phyloP scores from a whole-genome alignment of 2,329 filamentous ascomycete genomes.

The Dichotomopilus funicola region DNA sequence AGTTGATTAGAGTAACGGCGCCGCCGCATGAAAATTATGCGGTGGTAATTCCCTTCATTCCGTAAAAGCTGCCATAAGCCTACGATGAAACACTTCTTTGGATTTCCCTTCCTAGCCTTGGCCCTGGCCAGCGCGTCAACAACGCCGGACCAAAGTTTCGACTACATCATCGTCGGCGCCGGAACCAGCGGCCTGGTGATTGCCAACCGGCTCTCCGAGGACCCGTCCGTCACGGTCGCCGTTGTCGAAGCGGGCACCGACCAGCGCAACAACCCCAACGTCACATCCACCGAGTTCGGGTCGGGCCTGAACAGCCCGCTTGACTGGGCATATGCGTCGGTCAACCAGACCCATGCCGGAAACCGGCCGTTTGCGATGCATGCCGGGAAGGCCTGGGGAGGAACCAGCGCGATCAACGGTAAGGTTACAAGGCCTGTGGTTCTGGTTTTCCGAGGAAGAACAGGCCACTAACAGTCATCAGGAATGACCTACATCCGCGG shows the following conservation, averaged over 20 bases:
- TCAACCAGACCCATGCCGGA: neutral
- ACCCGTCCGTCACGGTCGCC: conserved; percentile 18
- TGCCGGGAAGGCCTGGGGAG: neutral
- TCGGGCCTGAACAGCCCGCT: conserved; percentile 4
- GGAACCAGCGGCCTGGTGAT: conserved; percentile 38
- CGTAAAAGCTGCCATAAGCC: too few species aligned
- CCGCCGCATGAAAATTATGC: too few species aligned
- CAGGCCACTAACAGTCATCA: neutral
- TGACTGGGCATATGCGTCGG: neutral
- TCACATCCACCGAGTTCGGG: conserved; percentile 12
- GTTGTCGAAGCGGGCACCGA: conserved; percentile 3
- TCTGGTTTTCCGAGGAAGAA: neutral
- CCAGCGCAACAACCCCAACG: conserved; percentile 14
- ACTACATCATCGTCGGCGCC: conserved; percentile 36
- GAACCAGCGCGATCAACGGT: neutral
- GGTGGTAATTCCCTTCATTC: too few species aligned
- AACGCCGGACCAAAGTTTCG: conserved; percentile 14
- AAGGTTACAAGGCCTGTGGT: conserved; percentile 14
- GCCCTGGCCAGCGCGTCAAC: neutral
- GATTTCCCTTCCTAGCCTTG: neutral
- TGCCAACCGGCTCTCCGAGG: conserved; percentile 33
- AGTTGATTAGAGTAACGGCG: too few species aligned
- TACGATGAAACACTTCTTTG: too few species aligned
- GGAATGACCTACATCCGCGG: conserved; percentile 20
- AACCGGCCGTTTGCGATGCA: neutral